These are phyloP conservation scores for Entomortierella chlamydospora DNA, from an alignment of 192 early-diverging fungal species.

Conservation along the genomic window DNA sequence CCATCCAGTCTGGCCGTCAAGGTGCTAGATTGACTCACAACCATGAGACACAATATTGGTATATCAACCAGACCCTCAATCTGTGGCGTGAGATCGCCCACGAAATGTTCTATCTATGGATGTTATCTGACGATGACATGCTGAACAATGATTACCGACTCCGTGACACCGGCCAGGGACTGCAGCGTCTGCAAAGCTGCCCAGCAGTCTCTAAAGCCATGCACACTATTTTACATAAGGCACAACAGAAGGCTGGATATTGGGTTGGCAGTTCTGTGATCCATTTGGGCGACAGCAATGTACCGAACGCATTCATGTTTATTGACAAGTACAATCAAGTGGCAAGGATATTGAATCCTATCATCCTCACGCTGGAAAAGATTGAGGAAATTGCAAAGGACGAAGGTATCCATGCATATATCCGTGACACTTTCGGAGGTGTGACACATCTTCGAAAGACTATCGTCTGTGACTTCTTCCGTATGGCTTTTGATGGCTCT, in stretches of 20 bases:
- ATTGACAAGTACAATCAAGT: constrained; percentile 99
- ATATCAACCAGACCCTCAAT: constrained; percentile 85
- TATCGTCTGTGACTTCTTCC: constrained; percentile 95
- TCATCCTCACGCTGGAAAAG: constrained; percentile 79
- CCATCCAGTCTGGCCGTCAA: constrained; percentile 83
- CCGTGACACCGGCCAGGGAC: constrained; percentile 96
- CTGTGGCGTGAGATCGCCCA: constrained; percentile 97
- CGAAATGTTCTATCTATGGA: constrained; percentile 99
- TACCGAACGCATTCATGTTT: constrained; percentile 98
- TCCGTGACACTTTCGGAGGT: constrained; percentile 77
- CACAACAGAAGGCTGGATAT: constrained; percentile 82
- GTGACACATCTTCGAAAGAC: constrained; percentile 71
- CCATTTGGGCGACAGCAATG: constrained; percentile 98
- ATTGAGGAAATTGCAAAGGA: constrained; percentile 72
- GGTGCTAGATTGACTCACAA: constrained; percentile 93
- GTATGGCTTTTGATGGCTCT: constrained; percentile 95
- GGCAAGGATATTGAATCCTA: constrained; percentile 92
- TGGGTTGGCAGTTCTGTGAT: constrained; percentile 98
- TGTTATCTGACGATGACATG: constrained; percentile 89
- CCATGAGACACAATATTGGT: constrained; percentile 91
- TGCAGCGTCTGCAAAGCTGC: constrained; percentile 94
- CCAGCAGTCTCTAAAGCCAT: constrained; percentile 85
- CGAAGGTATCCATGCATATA: constrained; percentile 70
- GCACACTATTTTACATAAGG: constrained; percentile 90
- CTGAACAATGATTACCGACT: constrained; percentile 88